Base-by-base conservation (phyloP, 2,329 filamentous ascomycete genomes). In the Xylaria arbuscula region DNA sequence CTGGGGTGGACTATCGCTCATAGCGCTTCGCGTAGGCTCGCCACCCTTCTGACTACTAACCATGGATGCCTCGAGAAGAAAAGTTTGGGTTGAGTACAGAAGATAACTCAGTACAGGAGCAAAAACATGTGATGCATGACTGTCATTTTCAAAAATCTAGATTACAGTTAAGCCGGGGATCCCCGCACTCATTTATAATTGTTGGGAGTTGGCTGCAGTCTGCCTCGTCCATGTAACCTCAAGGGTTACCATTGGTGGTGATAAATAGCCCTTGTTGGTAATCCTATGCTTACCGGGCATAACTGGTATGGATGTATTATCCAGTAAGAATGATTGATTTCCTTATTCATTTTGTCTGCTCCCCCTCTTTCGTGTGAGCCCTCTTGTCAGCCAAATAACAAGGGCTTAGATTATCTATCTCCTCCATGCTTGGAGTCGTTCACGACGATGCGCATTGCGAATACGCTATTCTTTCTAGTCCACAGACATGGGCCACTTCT, bases 21-120 rank as follows among this genome's bases (percentile, higher is more conserved):
- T 50, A 22, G 19, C n/a, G 45, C n/a, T 55, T 24, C n/a, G 17
- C 0, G 63, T 38, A 48, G 22, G n/a, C 10, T 60, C 55, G n/a
- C 36, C 48, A 36, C n/a, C 10, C 28, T 65, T 65, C 40, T 65
- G 47, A 17, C 9, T 13, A 28, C 24, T 34, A 53, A 38, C 48
- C 55, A 65, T 65, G 15, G 48, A 24, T 64, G 34, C 32, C 28
- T 5, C 28, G 28, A 28, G 28, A 28, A 28, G 28, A 28, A 28
- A 28, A 13, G 42, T 8, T 50, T 36, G 48, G 22, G 10, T 22
- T 32, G 32, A 22, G 48, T 10, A 51, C 10, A 51, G 28, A n/a
- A 24, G 13, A 22, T 51, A 32, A 24, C 22, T 24, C 10, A 10
- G 6, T 15, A 15, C 32, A n/a, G 3, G 15, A 53, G 34, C 0